A percentile compares a stretch with the other conserved stretches of the same genome.
Evolutionary conservation across 371 early-diverging fungal species (phyloP).

Genomic region (Rhizopus delemar): DNA sequence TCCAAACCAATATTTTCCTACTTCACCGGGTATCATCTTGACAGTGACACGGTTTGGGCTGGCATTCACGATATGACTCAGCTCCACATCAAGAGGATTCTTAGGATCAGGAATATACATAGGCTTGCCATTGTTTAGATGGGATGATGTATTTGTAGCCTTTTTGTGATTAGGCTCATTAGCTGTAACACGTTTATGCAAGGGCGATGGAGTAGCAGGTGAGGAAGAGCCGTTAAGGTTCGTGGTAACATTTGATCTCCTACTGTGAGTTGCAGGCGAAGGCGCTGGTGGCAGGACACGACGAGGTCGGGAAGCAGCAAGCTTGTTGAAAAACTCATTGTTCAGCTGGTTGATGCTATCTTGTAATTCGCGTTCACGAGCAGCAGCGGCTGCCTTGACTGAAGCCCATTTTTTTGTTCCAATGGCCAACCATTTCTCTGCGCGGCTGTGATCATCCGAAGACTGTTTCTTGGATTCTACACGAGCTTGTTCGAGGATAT

Average conservation of each 20-base stretch:
- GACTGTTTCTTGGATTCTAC: constrained; percentile 32
- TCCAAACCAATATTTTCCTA: constrained; percentile 71
- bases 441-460: constrained; percentile 36
- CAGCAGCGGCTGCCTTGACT: constrained; percentile 30
- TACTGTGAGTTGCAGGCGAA: constrained; percentile 6
- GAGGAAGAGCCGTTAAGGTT: background rate
- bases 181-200: background rate
- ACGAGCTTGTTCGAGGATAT: constrained; percentile 35
- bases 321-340: constrained; percentile 50
- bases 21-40: constrained; percentile 46
- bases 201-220: constrained; percentile 9
- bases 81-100: constrained; percentile 29
- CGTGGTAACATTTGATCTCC: background rate
- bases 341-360: constrained; percentile 39
- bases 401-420: constrained; percentile 51
- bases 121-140: background rate
- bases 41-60: constrained; percentile 30
- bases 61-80: constrained; percentile 61
- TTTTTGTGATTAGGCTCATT: background rate
- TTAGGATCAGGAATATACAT: constrained; percentile 32
- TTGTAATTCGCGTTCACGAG: constrained; percentile 37
- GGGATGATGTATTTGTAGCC: constrained; percentile 2
- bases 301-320: constrained; percentile 37
- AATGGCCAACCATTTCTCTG: constrained; percentile 37
- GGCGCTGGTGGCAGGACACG: constrained; percentile 5